Base-by-base conservation (phyloP, 768 basidiomycete genomes). In the Termitomyces sp. region DNA sequence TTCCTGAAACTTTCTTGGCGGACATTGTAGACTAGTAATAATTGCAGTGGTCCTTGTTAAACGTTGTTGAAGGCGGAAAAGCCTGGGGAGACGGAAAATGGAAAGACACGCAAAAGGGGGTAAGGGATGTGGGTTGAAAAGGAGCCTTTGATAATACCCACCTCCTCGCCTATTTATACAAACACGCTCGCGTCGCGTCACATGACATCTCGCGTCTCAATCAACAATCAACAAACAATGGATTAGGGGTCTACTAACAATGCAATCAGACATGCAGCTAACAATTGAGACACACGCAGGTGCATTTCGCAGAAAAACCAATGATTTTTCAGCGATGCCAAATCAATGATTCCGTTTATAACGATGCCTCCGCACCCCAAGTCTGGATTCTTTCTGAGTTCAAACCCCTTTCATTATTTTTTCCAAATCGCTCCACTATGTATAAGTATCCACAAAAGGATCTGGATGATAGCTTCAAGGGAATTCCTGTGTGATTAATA, bases 181-280 rank as follows among this genome's bases (percentile, higher is more conserved):
- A 71, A 76, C 76, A 76, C 77, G 76, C 71, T 73, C 77, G 77
- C 76, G 79, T 75, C 65, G 36, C 42, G 46, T 70, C 78, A 80
- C 77, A 76, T 80, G 79, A 68, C 54, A 36, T 5, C 48, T 59
- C 69, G 71, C 69, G 68, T 69, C 68, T 63, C 63, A 72, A 78
- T 80, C 75, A 80, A 79, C 77, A 77, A 78, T 76, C 63, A 60
- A 59, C 36, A n/a, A 58, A 48, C 64, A 56, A 14, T 14, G 31
- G 1, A 25, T 25, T 25, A 25, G 25, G 25, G 25, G 25, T 25
- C 25, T 25, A 25, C 32, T 29, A 58, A 52, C 64, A 56, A 11
- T 11, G 48, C 29, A 12, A 48, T 51, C 50, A n/a, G 29, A 52
- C 32, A 48, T 31, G 10, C 29, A 14, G 10, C 47, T 14, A 52